Evolutionary conservation across 179 eudicot genomes (phyloP), one percentile per base, ranked within the genome.

Genomic region (Corrigiola litoralis): DNA sequence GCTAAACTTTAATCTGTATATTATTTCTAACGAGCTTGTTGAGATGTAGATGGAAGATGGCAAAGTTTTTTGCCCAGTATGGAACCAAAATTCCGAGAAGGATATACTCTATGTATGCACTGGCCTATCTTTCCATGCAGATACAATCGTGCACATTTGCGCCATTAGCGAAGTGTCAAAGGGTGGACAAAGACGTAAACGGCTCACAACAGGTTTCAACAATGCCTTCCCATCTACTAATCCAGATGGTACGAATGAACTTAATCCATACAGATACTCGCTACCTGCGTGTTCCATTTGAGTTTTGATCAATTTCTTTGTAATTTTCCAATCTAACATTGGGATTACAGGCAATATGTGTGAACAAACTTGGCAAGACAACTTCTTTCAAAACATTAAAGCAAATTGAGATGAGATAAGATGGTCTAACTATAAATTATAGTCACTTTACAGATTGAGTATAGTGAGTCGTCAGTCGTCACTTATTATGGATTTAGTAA

Each of bases 181-280:
- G 2, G 29, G 42, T 3, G 17, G 24, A 45, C 29, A 23, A 31
- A 18, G 21, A 2, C 17, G 47, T 48, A 50, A n/a, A 33, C 67
- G n/a, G 9, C 51, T 63, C 4, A 70, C 63, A 0, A 31, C 18
- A 5, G 31, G 29, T 3, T 63, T 11, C 58, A 70, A 70, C 10
- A 54, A 58, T 63, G 74, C 68, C 24, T 70, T 70, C 8, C 74
- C 74, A 31, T 63, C 54, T 17, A 53, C 63, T 12, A 62, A 58
- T 41, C 49, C 29, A 53, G 63, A 70, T 0, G 63, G 69, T 70
- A 33, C 10, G 0, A 24, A 10, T 4, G 0, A 14, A 6, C 23
- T 10, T 47, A 5, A 10, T n/a, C 4, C 12, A 4, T 7, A 2
- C 9, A 8, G 1, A 5, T n/a, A 8, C 2, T 10, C 8, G 1